Evolutionary conservation across 306 rosid species (phyloP).

Genomic region (Abrus precatorius): DNA sequence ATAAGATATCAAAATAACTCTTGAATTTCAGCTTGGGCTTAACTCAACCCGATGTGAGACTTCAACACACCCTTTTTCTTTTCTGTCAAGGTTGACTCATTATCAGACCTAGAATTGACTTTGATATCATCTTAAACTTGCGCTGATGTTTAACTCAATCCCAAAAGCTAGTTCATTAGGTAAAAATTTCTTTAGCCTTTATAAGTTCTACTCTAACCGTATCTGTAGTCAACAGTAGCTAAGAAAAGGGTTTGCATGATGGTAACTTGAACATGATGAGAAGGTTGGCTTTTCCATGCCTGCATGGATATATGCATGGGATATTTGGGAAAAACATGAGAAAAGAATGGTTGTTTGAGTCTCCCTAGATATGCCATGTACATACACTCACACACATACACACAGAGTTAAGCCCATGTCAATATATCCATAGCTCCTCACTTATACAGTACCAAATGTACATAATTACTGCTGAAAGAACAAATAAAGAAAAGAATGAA

Average conservation of each 20-base stretch:
- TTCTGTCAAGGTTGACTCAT: too few relatives aligned
- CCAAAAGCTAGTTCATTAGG: too few relatives aligned
- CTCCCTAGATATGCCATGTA: not conserved
- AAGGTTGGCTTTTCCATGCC: not conserved
- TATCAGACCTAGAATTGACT: too few relatives aligned
- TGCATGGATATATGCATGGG: not conserved
- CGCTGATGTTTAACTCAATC: too few relatives aligned
- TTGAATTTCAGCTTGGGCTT: not conserved
- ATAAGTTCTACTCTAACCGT: too few relatives aligned
- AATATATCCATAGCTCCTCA: not conserved
- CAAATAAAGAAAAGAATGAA: not conserved
- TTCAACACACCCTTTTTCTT: too few relatives aligned
- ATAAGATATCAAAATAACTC: constrained; percentile 6
- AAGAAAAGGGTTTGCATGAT: not conserved
- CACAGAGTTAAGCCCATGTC: not conserved
- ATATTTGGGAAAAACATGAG: not conserved
- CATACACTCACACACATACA: not conserved
- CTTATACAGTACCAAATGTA: not conserved
- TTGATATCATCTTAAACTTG: too few relatives aligned
- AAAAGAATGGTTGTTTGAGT: not conserved
- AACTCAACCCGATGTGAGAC: too few relatives aligned
- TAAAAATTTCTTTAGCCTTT: too few relatives aligned
- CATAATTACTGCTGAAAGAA: not conserved
- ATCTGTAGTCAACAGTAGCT: too few relatives aligned
- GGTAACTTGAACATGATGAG: not conserved